Evolutionary conservation across 176 grass and related monocot genomes (phyloP).

Genomic region (Zea luxurians): DNA sequence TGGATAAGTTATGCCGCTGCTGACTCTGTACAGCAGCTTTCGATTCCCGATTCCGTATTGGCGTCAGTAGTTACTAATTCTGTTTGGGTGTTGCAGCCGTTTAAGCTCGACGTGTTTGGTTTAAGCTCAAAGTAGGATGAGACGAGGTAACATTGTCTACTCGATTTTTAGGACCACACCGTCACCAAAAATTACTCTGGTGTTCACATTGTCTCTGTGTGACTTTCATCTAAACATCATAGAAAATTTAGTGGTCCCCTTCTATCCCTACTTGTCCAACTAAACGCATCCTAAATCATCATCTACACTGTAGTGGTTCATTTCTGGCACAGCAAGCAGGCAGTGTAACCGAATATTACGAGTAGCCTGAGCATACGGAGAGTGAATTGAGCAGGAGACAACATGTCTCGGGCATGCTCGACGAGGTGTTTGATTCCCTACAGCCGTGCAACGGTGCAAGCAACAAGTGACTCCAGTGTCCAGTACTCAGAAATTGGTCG

Average conservation of each 20-base stretch:
- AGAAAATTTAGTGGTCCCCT: too few species aligned
- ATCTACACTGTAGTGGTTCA: neutral
- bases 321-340: neutral
- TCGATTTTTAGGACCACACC: too few species aligned
- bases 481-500: neutral
- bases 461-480: neutral
- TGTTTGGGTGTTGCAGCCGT: neutral
- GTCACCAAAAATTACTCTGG: too few species aligned
- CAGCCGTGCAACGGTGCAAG: neutral
- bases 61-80: neutral
- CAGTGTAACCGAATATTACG: neutral
- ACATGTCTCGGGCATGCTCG: neutral
- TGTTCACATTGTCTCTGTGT: too few species aligned
- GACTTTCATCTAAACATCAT: too few species aligned
- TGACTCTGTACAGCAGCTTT: neutral
- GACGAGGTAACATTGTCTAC: too few species aligned
- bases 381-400: neutral
- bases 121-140: too few species aligned
- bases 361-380: neutral
- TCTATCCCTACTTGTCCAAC: too few species aligned
- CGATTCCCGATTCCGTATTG: neutral
- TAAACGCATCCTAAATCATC: neutral
- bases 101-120: neutral
- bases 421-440: neutral
- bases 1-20: neutral